These are phyloP conservation scores for Cercospora canescens DNA, from an alignment of 2,329 filamentous ascomycete genomes.

Conservation along the genomic window DNA sequence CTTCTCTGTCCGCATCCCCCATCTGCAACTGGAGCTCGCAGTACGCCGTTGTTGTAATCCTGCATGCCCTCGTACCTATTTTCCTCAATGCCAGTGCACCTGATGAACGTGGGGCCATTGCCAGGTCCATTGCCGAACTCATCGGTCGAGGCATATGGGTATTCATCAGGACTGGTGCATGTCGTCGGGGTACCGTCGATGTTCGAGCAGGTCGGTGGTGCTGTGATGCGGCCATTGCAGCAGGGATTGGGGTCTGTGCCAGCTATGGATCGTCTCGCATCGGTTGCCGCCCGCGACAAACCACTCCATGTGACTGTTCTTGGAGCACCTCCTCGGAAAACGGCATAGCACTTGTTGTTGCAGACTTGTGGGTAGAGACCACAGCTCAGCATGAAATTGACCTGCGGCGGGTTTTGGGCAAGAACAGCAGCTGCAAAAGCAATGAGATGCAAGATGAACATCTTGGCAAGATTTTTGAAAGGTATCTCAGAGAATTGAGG, in stretches of 20 bases:
- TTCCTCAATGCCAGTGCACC: neutral
- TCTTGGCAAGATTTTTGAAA: neutral
- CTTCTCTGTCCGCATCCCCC: neutral
- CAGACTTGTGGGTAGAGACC: neutral
- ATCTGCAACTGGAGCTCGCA: neutral
- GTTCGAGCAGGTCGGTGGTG: neutral
- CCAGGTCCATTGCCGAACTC: neutral
- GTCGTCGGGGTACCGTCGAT: neutral
- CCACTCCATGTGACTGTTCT: neutral
- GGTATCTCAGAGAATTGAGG: neutral
- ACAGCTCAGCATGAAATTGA: neutral
- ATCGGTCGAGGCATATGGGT: neutral
- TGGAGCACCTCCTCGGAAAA: neutral
- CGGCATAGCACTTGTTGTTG: conserved; percentile 2
- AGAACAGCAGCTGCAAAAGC: neutral
- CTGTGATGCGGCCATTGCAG: neutral
- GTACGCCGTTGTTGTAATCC: neutral
- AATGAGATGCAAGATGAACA: neutral
- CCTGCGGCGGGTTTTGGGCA: neutral
- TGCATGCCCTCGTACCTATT: neutral
- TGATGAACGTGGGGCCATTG: neutral
- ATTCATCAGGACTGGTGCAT: neutral
- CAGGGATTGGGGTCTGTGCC: neutral
- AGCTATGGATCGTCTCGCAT: neutral
- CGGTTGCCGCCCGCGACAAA: neutral